Evolutionary conservation across 208 protist genomes (phyloP), one percentile per base, ranked within the genome.

Genomic region (Spironucleus salmonicida): DNA sequence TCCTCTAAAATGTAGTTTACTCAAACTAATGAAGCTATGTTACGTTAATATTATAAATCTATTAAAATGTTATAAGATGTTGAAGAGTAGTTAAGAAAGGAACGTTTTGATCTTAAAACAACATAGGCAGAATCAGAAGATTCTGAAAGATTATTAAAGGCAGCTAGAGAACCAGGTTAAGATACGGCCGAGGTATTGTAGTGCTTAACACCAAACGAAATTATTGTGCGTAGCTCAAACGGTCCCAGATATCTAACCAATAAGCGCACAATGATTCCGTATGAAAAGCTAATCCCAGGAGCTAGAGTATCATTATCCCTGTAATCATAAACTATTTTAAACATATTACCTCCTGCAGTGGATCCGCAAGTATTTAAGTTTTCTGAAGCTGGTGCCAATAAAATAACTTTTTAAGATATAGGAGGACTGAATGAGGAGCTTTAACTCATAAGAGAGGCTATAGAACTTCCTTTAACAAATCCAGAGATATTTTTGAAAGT

Each of bases 361-460:
- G 78, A 81, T 61, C 41, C 74, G 27, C 40, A 19, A 45, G 75
- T 81, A 9, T 79, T 61, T 29, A 53, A 77, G 32, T 67, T 81
- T 62, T 39, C 66, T 30, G 75, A 79, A n/a, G 23, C 78, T n/a
- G 75, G 69, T 27, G 58, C 19, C 4, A 53, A 64, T 2, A 15
- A 32, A 7, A 15, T 29, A 34, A 76, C 61, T 2, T 78, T 66
- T 27, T 30, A 13, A 11, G 93, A 99, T 76, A 89, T 99, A 45
- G 97, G 96, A 38, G 97, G 97, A 7, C 87, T 99, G 23, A 93
- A 98, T 80, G 98, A 98, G 84, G 96, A 99, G 81, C 98, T 99
- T 83, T 89, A 96, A 64, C 92, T 94, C 78, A 81, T 94, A 0
- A 85, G 94, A 27, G 97, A 99, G 83, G 96, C 96, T 13, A 89